Evolutionary conservation across 2,329 filamentous ascomycete species (phyloP), one percentile per base, ranked within the genome.

Genomic region (Alternaria dauci): DNA sequence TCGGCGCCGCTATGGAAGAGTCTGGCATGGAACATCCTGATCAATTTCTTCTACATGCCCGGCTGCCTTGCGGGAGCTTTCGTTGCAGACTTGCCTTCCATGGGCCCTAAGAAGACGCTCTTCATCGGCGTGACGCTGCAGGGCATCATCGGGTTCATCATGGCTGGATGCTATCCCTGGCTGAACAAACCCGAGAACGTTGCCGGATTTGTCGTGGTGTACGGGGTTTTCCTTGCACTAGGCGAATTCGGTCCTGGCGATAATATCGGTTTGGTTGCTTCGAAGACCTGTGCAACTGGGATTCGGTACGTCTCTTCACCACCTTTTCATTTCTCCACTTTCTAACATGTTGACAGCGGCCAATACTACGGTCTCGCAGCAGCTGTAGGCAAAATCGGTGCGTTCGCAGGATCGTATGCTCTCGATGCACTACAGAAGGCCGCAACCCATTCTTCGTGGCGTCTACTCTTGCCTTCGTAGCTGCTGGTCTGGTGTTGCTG

Each of bases 361-460:
- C 87, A 91, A 73, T 89, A 88, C 77, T 89, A 89, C 71, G 86
- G 89, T 5, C 85, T 92, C 44, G 90, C 91, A 0, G 91, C 91
- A 0, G 90, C 90, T 0, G 71, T 88, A 2, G 91, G 91, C 62
- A 94, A 93, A 78, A 86, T 93, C 38, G 90, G 90, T 51, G 94
- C 93, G 3, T 97, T 97, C 69, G 88, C 96, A 8, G 94, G 94
- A 9, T 92, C 90, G 1, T 94, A 91, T 70, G 88, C 95, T 12
- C 93, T 95, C 73, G 89, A 90, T 0, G 86, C 93, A 61, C 80
- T 86, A 20, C 84, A 80, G 57, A 76, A 70, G 28, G 70, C 72
- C 93, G 97, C 75, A 93, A 96, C 68, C 93, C 93, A 0, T 97
- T 97, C 81, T 97, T 89, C 78, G 92, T 97, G n/a, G 89, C 89